Evolutionary conservation across 148 eudicot genomes (phyloP), one percentile per base, ranked within the genome.

Genomic region (Heliosperma pusillum): DNA sequence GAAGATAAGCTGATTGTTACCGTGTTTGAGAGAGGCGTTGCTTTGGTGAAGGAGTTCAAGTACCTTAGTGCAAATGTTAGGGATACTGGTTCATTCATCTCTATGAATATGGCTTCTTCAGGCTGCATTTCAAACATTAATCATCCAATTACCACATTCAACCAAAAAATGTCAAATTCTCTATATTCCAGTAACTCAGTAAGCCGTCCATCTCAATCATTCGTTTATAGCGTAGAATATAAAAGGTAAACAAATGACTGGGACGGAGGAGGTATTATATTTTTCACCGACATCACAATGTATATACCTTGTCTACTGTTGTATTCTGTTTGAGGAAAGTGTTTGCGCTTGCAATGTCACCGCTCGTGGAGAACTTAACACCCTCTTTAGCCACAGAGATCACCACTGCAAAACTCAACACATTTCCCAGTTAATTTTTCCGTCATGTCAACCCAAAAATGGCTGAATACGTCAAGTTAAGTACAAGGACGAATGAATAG

Each of bases 361-460:
- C 98, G 70, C 88, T 82, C 0, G 96, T 89, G 24, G 97, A 93
- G 70, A 93, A 89, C 81, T 88, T 91, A 2, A 93, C 97, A 45
- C 98, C 97, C 79, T 93, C 98, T 79, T 93, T 93, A 3, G 91
- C 88, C 40, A 93, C 97, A 85, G 98, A 89, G 76, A 93, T 93
- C 61, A 93, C 98, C 84, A 93, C 97, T 93, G 86, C 78, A 81
- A 30, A 69, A n/a, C n/a, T n/a, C n/a, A 60, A 10, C 80, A 73
- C 44, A 71, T 26, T 15, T 27, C 20, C 52, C 24, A 9, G 42
- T 36, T 36, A 36, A 36, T 36, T 10, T 36, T 36, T 36, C 42
- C 9, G 10, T 7, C 9, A 6, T 36, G 42, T 36, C 1, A 12
- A 57, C 33, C n/a, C n/a, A n/a, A n/a, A n/a, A n/a, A n/a, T n/a